Evolutionary conservation across 1,284 basidiomycete genomes (phyloP), one percentile per base, ranked within the genome.

Genomic region (Apiotrichum siamense): DNA sequence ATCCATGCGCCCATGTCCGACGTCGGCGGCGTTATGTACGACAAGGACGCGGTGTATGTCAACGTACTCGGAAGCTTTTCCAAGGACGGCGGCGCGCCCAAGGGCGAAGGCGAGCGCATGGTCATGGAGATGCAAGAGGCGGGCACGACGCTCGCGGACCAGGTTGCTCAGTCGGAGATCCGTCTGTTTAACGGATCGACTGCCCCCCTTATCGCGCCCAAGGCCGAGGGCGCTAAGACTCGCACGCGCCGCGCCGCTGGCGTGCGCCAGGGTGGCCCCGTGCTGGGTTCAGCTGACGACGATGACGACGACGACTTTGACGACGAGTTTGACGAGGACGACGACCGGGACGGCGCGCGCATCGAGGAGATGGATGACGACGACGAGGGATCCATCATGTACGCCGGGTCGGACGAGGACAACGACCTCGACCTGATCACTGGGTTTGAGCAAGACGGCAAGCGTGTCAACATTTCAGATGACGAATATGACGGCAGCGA

Each of bases 1-100:
- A 85, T 97, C 7, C 91, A 98, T 72, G 96, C 96, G 7, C 96
- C 96, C 1, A 97, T 98, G 94, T 94, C 89, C 69, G 94, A 97
- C 66, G 87, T 97, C 2, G 94, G 94, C 20, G 96, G 94, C 9
- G 84, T 99, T 55, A 85, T 90, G 76, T 97, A 96, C 67, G 96
- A 99, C 77, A 97, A 97, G 73, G 96, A 98, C 66, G 91, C 93
- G 1, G 93, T 98, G 2, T 99, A 90, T 78, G 87, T 99, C 62
- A 97, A 97, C 66, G 93, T 97, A 3, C 88, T 90, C 4, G 96
- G 96, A 1, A 92, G 81, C 66, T 98, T 98, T 65, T 86, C 88
- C 5, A 79, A 85, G 51, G 70, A 75, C 42, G 73, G 72, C 37
- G 73, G 72, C 44, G 74, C 79, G 44, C 79, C 79, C 3, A 84